Base-by-base conservation (phyloP, 1,139 yeast species). In the Pichia sp. region DNA sequence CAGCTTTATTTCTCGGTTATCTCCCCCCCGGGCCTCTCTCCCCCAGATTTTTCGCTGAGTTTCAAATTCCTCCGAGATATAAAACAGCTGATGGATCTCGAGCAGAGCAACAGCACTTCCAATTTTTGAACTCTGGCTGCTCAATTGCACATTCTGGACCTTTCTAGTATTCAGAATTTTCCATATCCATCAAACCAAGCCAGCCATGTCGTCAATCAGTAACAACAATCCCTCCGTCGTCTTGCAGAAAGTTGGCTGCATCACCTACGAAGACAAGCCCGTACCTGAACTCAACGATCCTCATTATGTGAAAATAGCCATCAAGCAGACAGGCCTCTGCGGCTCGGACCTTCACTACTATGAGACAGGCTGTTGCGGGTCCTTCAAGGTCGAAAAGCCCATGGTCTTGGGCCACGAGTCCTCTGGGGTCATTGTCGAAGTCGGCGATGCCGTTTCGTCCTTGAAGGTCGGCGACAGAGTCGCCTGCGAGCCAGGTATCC, bases 261-360 rank as follows among this genome's bases (percentile, higher is more conserved):
- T 88, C 61, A 72, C 75, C 38, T 80, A 82, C 61, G 92, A 86
- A 70, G 77, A 82, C 53, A 79, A 83, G 60, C 85, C 87, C 8
- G 73, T 82, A 40, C 96, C 96, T 11, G 72, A 73, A 62, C 73
- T 87, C 59, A 66, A 67, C 8, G 84, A 82, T 59, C 84, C 86
- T 47, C 81, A 81, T 62, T 87, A 82, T 59, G 96, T 90, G 47
- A 79, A 86, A 62, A 81, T 90, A 31, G 84, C 84, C 54, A 86
- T 90, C 62, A 84, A 83, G 67, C 75, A 79, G 62, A 90, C 96
- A 0, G 97, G 97, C 51, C 84, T 90, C 59, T 90, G 97, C 70
- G 96, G 96, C 4, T 84, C 90, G 4, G 96, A 88, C 69, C 86
- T 88, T 59, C 96, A 89, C 67, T 90, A 85, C 75, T 88, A 84